Percentiles rank a stretch among this genome's conserved stretches.
Conservation (phyloP, 768 basidiomycete genomes). For the Boletus subcaerulescens region DNA sequence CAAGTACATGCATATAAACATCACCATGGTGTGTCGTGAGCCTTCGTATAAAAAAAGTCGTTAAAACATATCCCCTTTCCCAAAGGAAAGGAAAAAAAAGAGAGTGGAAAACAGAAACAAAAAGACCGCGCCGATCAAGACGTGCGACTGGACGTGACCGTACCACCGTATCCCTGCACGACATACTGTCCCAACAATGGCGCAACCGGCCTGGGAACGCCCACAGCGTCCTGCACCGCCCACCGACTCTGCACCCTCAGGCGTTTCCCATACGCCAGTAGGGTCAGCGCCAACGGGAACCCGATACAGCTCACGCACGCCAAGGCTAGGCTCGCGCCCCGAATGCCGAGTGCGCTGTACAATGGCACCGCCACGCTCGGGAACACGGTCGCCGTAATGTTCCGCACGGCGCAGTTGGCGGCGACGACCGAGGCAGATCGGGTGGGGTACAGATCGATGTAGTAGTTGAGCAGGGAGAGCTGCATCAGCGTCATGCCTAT, state of each 20-base stretch:
- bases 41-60: background rate
- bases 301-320: constrained; percentile 25
- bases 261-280: constrained; percentile 21
- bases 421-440: constrained; percentile 30
- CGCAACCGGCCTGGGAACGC: background rate
- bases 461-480: constrained; percentile 28
- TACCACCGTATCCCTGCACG: constrained; percentile 16
- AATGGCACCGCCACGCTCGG: constrained; percentile 26
- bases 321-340: constrained; percentile 15
- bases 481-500: constrained; percentile 30
- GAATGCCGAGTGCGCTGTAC: constrained; percentile 19
- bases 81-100: background rate
- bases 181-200: constrained; percentile 15
- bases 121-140: background rate
- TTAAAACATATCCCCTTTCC: background rate
- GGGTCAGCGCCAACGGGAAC: constrained; percentile 17
- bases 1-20: background rate
- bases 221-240: constrained; percentile 21
- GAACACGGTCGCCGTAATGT: constrained; percentile 18
- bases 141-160: background rate
- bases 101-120: too few relatives aligned
- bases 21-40: background rate
- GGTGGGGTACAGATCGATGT: constrained; percentile 31
- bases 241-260: constrained; percentile 24
- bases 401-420: constrained; percentile 25